These are phyloP conservation scores for Yarrowia sp. DNA, from an alignment of 805 yeast genomes.

Conservation along the genomic window DNA sequence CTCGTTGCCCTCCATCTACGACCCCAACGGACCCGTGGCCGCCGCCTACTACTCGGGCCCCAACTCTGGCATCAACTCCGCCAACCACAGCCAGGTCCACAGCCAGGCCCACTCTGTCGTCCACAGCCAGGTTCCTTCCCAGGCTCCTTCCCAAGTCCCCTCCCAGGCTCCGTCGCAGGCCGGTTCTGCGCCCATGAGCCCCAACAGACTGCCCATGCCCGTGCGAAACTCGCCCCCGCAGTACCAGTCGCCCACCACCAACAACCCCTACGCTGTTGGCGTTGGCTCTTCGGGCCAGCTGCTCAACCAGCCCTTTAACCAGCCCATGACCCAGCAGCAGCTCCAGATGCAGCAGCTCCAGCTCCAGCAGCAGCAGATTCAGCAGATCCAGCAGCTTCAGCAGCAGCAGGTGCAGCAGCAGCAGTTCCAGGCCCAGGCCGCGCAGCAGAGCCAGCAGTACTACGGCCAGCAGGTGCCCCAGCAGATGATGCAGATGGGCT, in stretches of 20 bases:
- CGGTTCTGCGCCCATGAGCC: slow-evolving; percentile 26
- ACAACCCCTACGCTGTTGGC: slow-evolving; percentile 29
- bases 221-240: slow-evolving; percentile 1
- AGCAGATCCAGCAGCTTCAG: slow-evolving; percentile 15
- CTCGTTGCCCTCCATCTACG: slow-evolving; percentile 7
- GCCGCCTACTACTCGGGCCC: slow-evolving; percentile 25
- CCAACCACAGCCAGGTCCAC: neutral
- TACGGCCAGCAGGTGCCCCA: slow-evolving; percentile 20
- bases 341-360: slow-evolving; percentile 54
- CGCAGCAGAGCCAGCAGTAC: slow-evolving; percentile 7
- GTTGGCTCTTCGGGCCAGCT: slow-evolving; percentile 37
- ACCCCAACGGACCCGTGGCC: slow-evolving; percentile 27
- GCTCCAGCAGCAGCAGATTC: slow-evolving; percentile 56
- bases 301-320: slow-evolving; percentile 46
- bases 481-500: slow-evolving; percentile 15
- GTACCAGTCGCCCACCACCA: slow-evolving; percentile 17
- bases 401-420: slow-evolving; percentile 25
- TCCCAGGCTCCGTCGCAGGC: slow-evolving; percentile 28
- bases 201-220: slow-evolving; percentile 21
- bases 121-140: slow-evolving; percentile 28
- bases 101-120: slow-evolving; percentile 25
- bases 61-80: neutral
- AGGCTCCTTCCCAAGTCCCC: slow-evolving; percentile 9
- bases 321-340: slow-evolving; percentile 52
- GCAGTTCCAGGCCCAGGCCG: slow-evolving; percentile 20